phyloP scores from a whole-genome alignment of 306 rosid species.

The Acacia confusa region DNA sequence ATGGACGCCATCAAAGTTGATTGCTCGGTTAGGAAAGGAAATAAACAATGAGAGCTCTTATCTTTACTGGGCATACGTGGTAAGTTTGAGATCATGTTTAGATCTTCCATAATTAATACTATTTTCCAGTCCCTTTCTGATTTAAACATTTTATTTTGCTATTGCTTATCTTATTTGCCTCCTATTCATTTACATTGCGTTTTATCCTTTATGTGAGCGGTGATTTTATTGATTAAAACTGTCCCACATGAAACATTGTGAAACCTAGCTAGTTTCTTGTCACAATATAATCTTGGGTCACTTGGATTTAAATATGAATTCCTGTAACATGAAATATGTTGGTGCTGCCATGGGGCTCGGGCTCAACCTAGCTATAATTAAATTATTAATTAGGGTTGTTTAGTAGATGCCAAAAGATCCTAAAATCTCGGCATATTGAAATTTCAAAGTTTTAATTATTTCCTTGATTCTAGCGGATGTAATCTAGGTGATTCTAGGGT shows the following conservation, averaged over 20 bases:
- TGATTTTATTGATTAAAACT: neutral
- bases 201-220: neutral
- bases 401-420: no score
- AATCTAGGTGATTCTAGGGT: no score
- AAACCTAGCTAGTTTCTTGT: neutral
- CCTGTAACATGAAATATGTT: neutral
- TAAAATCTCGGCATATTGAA: no score
- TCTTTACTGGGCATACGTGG: slow-evolving; percentile 95
- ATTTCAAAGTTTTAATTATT: no score
- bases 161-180: neutral
- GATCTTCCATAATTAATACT: slow-evolving; percentile 20
- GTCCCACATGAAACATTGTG: neutral
- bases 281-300: no score
- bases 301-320: neutral
- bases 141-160: no score
- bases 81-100: slow-evolving; percentile 34
- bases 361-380: no score
- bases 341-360: no score
- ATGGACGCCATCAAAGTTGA: slow-evolving; percentile 93
- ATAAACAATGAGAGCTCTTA: slow-evolving; percentile 76
- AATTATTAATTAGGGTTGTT: no score
- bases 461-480: no score
- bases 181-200: neutral
- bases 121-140: slow-evolving; percentile 1
- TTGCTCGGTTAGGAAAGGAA: slow-evolving; percentile 86